Percentiles rank a stretch among this genome's conserved stretches.
Evolutionary conservation across 805 yeast genomes (phyloP).

Genomic region (Priceomyces haplophilus): DNA sequence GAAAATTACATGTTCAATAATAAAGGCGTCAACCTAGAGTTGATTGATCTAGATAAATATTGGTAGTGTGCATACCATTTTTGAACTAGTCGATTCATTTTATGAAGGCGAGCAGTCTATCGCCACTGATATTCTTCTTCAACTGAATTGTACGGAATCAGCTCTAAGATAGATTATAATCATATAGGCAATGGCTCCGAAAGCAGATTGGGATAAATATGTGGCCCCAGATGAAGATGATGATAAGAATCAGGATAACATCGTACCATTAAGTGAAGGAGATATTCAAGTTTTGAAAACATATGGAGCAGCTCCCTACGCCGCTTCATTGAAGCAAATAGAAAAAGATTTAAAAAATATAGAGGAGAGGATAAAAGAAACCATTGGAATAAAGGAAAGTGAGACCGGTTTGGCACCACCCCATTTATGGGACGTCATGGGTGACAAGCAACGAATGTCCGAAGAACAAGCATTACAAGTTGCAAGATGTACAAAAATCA

Average conservation of each 20-base stretch:
- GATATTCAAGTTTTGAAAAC: constrained; percentile 97
- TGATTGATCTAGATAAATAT: too few species aligned
- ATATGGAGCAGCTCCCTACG: constrained; percentile 97
- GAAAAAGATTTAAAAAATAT: constrained; percentile 84
- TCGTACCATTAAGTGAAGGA: constrained; percentile 87
- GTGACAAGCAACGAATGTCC: constrained; percentile 88
- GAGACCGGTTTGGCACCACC: constrained; percentile 98
- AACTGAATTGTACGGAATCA: not conserved
- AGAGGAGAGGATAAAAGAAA: constrained; percentile 87
- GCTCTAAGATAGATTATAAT: not conserved
- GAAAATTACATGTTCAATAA: too few species aligned
- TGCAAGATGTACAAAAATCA: constrained; percentile 97
- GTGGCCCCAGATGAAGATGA: constrained; percentile 79
- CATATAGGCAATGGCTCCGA: constrained; percentile 71
- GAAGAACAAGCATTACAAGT: constrained; percentile 97
- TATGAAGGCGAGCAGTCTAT: not conserved
- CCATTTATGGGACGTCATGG: constrained; percentile 95
- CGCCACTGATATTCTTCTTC: constrained; percentile 3
- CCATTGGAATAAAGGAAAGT: constrained; percentile 89
- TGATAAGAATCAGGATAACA: constrained; percentile 63
- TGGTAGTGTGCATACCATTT: too few species aligned
- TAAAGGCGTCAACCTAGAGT: too few species aligned
- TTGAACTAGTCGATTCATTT: too few species aligned
- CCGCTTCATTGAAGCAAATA: constrained; percentile 69
- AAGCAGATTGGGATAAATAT: constrained; percentile 98